phyloP scores from a whole-genome alignment of 2,329 filamentous ascomycete genomes.

The Apiospora malaysiana region DNA sequence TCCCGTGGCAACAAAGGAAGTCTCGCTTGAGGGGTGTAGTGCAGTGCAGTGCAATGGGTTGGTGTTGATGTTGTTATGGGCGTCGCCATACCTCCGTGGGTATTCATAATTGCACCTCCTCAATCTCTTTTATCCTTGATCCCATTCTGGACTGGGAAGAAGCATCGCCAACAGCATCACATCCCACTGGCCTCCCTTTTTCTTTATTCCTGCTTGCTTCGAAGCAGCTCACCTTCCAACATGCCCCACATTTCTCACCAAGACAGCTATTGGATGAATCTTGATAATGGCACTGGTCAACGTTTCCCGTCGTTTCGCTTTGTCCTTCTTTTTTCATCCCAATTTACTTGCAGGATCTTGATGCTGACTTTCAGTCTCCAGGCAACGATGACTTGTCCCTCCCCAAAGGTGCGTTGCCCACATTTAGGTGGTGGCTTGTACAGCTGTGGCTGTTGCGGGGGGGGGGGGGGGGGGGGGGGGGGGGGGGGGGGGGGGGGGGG shows the following conservation, averaged over 20 bases:
- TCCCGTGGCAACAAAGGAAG: constrained; percentile 3
- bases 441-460: background rate
- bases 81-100: background rate
- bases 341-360: constrained; percentile 22
- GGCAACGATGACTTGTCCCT: constrained; percentile 68
- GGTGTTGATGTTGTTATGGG: background rate
- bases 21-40: background rate
- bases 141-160: background rate
- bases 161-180: background rate
- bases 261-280: constrained; percentile 21
- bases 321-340: too few species aligned
- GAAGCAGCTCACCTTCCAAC: constrained; percentile 22
- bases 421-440: background rate
- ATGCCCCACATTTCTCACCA: constrained; percentile 25
- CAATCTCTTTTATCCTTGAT: background rate
- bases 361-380: constrained; percentile 46
- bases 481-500: too few species aligned
- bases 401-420: constrained; percentile 61
- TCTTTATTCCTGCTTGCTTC: constrained; percentile 26
- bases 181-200: constrained; percentile 4
- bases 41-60: background rate
- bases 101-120: background rate
- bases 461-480: too few species aligned
- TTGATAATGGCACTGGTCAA: constrained; percentile 20
- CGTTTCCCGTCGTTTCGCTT: constrained; percentile 14